Percentiles rank a stretch among this genome's conserved stretches.
Evolutionary conservation across 306 rosid species (phyloP).

Genomic region (Pterocarpus macrocarpus): DNA sequence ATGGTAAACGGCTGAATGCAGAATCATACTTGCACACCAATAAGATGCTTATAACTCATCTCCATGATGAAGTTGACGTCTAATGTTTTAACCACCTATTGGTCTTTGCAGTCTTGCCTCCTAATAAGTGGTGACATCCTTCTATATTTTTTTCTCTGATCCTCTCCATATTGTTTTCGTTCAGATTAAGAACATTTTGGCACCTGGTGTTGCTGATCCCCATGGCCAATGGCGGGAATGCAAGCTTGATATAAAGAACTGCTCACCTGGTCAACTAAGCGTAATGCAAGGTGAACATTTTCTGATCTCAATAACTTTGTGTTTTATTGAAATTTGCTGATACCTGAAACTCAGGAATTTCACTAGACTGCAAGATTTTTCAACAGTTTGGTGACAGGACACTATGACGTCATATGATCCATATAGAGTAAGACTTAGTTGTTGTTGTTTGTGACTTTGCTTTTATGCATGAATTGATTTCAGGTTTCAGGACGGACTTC

Average conservation of each 20-base stretch:
- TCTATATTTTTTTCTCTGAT: neutral
- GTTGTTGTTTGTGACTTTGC: too few species aligned
- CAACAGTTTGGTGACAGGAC: neutral
- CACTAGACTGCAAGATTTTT: neutral
- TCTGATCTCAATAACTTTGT: slow-evolving; percentile 1
- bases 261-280: slow-evolving; percentile 69
- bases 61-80: too few species aligned
- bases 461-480: slow-evolving; percentile 24
- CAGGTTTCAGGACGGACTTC: slow-evolving; percentile 81
- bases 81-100: too few species aligned
- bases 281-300: slow-evolving; percentile 69
- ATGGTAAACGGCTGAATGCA: too few species aligned
- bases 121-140: neutral
- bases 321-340: slow-evolving; percentile 9
- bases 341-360: neutral
- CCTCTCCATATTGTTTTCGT: slow-evolving; percentile 22
- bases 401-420: too few species aligned
- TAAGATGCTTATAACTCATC: too few species aligned
- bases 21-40: too few species aligned
- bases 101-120: too few species aligned
- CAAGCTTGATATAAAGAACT: slow-evolving; percentile 76
- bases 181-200: slow-evolving; percentile 89
- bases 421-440: too few species aligned
- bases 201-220: slow-evolving; percentile 91
- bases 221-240: slow-evolving; percentile 79